phyloP scores from a whole-genome alignment of 2,329 filamentous ascomycete species.

The Diaporthe humulicola region DNA sequence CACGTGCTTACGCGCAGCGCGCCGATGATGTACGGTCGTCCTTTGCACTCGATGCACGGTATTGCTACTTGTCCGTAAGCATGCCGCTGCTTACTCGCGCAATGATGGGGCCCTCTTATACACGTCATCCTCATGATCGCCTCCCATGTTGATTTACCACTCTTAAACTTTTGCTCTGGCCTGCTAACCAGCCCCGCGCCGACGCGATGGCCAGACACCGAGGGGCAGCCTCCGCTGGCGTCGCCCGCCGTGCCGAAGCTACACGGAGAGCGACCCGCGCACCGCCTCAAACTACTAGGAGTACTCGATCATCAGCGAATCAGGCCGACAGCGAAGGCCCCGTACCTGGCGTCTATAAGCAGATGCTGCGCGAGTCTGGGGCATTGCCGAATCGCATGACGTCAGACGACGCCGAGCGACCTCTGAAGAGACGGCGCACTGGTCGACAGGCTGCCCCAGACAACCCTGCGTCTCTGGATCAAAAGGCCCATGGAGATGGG shows the following conservation, averaged over 20 bases:
- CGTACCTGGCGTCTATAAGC: slow-evolving; percentile 58
- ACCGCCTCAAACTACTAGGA: slow-evolving; percentile 43
- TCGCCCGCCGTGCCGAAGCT: slow-evolving; percentile 34
- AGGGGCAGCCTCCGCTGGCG: slow-evolving; percentile 31
- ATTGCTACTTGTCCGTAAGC: not conserved
- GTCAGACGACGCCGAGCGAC: slow-evolving; percentile 51
- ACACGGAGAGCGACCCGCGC: slow-evolving; percentile 32
- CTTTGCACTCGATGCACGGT: not conserved
- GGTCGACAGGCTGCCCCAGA: slow-evolving; percentile 45
- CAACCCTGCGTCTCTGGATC: not conserved
- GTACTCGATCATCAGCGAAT: slow-evolving; percentile 45
- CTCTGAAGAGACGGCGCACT: slow-evolving; percentile 56
- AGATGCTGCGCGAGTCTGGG: slow-evolving; percentile 65
- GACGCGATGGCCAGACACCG: slow-evolving; percentile 35
- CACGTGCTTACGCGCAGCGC: slow-evolving; percentile 31
- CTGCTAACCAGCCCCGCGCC: not conserved
- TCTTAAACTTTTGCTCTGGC: too few species aligned
- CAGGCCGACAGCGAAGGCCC: slow-evolving; percentile 35
- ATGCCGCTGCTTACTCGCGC: not conserved
- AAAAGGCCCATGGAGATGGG: not conserved
- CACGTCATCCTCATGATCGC: not conserved
- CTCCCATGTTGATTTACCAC: not conserved
- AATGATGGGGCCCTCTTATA: too few species aligned
- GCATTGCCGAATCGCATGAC: slow-evolving; percentile 47
- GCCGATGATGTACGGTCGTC: not conserved